A percentile compares a stretch with the other conserved stretches of the same genome.
Evolutionary conservation across 352 stramenopile genomes (phyloP).

Genomic region (Globisporangium carolinianum): DNA sequence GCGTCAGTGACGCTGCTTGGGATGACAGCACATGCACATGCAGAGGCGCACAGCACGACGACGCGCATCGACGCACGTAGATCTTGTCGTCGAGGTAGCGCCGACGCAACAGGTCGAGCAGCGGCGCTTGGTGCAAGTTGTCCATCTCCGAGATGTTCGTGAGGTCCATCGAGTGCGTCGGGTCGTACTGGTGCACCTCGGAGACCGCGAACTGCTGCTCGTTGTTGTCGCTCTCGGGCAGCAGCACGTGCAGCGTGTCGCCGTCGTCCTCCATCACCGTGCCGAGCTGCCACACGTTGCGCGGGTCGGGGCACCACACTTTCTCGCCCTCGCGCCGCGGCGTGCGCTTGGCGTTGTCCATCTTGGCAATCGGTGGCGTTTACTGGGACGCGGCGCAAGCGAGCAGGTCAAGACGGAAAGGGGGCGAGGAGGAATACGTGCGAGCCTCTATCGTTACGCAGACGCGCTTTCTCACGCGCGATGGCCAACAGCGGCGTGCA

Average conservation of each 20-base stretch:
- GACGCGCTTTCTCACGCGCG: not conserved
- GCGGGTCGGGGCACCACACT: constrained; percentile 79
- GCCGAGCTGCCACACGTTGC: constrained; percentile 83
- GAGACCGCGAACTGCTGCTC: constrained; percentile 77
- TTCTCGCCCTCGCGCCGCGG: constrained; percentile 78
- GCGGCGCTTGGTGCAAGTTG: constrained; percentile 88
- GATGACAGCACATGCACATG: not conserved
- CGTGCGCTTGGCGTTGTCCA: constrained; percentile 38
- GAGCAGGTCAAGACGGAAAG: not conserved
- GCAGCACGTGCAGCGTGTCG: constrained; percentile 74
- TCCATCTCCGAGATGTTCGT: constrained; percentile 92
- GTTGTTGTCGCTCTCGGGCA: constrained; percentile 64
- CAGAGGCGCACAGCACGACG: not conserved
- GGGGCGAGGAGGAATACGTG: not conserved
- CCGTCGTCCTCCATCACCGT: constrained; percentile 84
- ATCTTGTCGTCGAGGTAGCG: constrained; percentile 90
- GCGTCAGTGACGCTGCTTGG: not conserved
- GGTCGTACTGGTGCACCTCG: constrained; percentile 88
- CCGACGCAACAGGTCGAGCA: constrained; percentile 84
- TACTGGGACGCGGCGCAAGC: not conserved
- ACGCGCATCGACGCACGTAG: constrained; percentile 50
- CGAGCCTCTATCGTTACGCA: not conserved
- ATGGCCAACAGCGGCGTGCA: too few species aligned
- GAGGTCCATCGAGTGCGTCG: constrained; percentile 83
- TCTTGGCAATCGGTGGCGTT: not conserved